A percentile compares a stretch with the other conserved stretches of the same genome.
Evolutionary conservation across 108 stramenopile species (phyloP).

Genomic region (Cylindrotheca closterium): DNA sequence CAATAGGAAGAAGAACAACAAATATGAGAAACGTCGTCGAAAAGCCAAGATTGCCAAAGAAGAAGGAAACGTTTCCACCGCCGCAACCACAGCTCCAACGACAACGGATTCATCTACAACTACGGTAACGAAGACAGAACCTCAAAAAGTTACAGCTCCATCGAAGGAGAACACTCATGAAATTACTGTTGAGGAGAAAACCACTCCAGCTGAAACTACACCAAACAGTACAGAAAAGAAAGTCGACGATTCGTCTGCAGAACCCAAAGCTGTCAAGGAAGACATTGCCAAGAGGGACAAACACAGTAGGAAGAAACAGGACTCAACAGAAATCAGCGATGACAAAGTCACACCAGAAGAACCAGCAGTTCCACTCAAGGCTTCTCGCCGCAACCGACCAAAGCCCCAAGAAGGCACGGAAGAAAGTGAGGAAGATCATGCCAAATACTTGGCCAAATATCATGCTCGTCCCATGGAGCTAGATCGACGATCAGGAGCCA

Average conservation of each 20-base stretch:
- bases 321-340: not conserved
- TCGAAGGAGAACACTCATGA: not conserved
- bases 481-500: conserved; percentile 60
- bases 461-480: conserved; percentile 85
- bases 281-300: no score
- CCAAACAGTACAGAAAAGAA: not conserved
- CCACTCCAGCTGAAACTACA: not conserved
- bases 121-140: not conserved
- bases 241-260: not conserved
- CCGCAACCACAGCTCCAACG: not conserved
- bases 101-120: not conserved
- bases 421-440: conserved; percentile 43
- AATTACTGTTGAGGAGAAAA: not conserved
- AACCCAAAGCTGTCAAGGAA: not conserved
- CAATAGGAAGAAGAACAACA: conserved; percentile 64
- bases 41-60: conserved; percentile 22
- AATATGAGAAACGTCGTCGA: conserved; percentile 65
- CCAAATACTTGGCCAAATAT: conserved; percentile 76
- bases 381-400: not conserved
- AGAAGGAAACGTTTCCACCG: not conserved
- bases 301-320: no score
- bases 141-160: not conserved
- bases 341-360: not conserved
- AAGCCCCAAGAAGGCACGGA: not conserved
- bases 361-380: not conserved